A percentile compares a stretch with the other conserved stretches of the same genome.
Conservation (phyloP, 352 stramenopile genomes). For the Pseudoperonospora humuli region DNA sequence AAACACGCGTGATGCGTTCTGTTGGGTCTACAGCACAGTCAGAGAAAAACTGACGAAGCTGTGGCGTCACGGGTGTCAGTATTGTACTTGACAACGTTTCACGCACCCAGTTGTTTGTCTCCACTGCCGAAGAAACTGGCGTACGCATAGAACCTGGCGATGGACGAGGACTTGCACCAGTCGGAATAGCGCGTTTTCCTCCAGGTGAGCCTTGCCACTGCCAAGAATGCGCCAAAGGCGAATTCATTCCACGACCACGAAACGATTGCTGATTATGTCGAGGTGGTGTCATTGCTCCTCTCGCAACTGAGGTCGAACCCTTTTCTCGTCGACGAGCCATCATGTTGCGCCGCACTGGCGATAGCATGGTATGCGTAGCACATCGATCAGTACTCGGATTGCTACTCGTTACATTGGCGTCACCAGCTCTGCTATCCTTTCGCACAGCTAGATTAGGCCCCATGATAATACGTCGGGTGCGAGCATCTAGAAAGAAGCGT, state of each 20-base stretch:
- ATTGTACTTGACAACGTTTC: slow-evolving; percentile 41
- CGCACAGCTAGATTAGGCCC: slow-evolving; percentile 10
- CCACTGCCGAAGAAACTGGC: slow-evolving; percentile 67
- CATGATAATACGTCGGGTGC: slow-evolving; percentile 28
- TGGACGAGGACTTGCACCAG: slow-evolving; percentile 20
- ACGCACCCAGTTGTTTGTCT: slow-evolving; percentile 79
- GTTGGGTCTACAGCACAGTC: slow-evolving; percentile 50
- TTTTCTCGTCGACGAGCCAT: slow-evolving; percentile 28
- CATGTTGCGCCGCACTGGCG: slow-evolving; percentile 30
- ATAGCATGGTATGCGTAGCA: slow-evolving; percentile 20
- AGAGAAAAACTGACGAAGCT: slow-evolving; percentile 52
- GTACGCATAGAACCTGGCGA: slow-evolving; percentile 55
- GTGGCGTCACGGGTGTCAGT: slow-evolving; percentile 28
- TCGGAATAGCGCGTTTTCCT: slow-evolving; percentile 5
- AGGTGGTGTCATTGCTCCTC: slow-evolving; percentile 31
- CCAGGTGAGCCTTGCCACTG: slow-evolving; percentile 60
- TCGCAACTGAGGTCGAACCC: slow-evolving; percentile 3
- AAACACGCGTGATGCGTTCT: slow-evolving; percentile 40
- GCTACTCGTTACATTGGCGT: slow-evolving; percentile 15
- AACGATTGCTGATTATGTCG: slow-evolving; percentile 22
- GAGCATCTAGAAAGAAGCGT: slow-evolving; percentile 39
- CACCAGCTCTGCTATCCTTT: slow-evolving; percentile 6
- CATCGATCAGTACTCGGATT: slow-evolving; percentile 8
- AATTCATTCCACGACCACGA: slow-evolving; percentile 16
- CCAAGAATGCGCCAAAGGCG: slow-evolving; percentile 39